Evolutionary conservation across 352 stramenopile genomes (phyloP), one percentile per base, ranked within the genome.

Genomic region (Pythium pyrilobum): DNA sequence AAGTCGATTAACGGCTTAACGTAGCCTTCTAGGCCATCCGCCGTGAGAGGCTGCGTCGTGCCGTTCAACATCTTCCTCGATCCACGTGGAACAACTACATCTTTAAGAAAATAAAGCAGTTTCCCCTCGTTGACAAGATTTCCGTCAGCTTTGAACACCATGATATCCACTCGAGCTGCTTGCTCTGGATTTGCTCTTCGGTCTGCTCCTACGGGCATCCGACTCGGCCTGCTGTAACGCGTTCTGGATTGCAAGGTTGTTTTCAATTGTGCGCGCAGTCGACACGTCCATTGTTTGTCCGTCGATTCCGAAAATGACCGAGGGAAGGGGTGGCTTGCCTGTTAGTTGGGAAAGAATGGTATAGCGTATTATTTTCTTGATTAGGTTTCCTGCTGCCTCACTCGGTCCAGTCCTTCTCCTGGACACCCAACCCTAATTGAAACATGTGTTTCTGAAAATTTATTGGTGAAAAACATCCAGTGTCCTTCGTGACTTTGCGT

Each of bases 1-100:
- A 59, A 9, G 21, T 51, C 40, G 10, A 59, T 33, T 8, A 59
- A 28, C 15, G 51, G 16, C 20, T 59, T 59, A 0, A 59, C 40
- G 24, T 59, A 59, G 16, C 51, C 40, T 20, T 59, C 40, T 2
- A 51, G 28, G 0, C 51, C 51, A 10, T 59, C 51, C 20, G 41
- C 51, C 3, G 51, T 51, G 1, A 59, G 41, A 20, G 36, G 49
- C 13, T 27, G 20, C 1, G 25, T 18, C 20, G 48, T n/a, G 12
- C 49, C 49, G 27, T 41, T 18, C 18, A 29, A n/a, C 12, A 38
- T 15, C n/a, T n/a, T 27, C 16, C 39, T n/a, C 4, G 34, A 41
- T 27, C 49, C 49, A 11, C 38, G 49, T 18, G 36, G 49, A 28
- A 39, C 23, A 1, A 48, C 49, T 9, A 56, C 49, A 9, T 48